Evolutionary conservation across 2,329 filamentous ascomycete genomes (phyloP).

Genomic region (Sporothrix protearum): DNA sequence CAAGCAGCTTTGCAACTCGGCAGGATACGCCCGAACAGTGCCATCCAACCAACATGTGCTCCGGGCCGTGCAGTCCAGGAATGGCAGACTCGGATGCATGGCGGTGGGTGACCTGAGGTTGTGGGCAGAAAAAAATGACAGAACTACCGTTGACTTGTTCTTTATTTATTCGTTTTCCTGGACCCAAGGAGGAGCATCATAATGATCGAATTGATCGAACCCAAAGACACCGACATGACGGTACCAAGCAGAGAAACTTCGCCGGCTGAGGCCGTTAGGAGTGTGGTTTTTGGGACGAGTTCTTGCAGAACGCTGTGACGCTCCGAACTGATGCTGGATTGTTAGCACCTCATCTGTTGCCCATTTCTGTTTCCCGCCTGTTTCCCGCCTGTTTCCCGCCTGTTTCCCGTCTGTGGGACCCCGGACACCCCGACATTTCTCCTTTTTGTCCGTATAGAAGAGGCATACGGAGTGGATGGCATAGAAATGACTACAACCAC

Average conservation of each 20-base stretch:
- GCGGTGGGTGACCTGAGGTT: neutral
- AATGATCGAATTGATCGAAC: too few relatives aligned
- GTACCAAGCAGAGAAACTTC: neutral
- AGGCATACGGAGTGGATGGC: neutral
- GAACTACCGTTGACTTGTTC: neutral
- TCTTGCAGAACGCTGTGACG: neutral
- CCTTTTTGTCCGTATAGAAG: constrained; percentile 3
- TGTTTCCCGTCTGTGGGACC: neutral
- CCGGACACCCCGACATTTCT: constrained; percentile 1
- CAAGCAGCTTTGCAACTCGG: constrained; percentile 12
- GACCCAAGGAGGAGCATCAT: too few relatives aligned
- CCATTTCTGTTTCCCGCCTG: neutral
- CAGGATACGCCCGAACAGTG: constrained; percentile 2
- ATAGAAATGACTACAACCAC: too few relatives aligned
- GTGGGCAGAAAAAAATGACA: neutral
- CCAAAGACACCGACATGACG: neutral
- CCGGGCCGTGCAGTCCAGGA: neutral
- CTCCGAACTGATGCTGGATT: neutral
- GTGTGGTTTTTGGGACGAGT: neutral
- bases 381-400: neutral
- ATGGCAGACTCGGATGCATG: neutral
- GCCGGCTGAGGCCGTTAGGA: neutral
- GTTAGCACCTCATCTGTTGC: neutral
- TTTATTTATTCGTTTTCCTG: neutral
- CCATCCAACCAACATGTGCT: neutral